Percentiles rank a stretch among this genome's conserved stretches.
phyloP scores from a whole-genome alignment of 1,284 basidiomycete genomes.

The Cutaneotrichosporon cutaneum region DNA sequence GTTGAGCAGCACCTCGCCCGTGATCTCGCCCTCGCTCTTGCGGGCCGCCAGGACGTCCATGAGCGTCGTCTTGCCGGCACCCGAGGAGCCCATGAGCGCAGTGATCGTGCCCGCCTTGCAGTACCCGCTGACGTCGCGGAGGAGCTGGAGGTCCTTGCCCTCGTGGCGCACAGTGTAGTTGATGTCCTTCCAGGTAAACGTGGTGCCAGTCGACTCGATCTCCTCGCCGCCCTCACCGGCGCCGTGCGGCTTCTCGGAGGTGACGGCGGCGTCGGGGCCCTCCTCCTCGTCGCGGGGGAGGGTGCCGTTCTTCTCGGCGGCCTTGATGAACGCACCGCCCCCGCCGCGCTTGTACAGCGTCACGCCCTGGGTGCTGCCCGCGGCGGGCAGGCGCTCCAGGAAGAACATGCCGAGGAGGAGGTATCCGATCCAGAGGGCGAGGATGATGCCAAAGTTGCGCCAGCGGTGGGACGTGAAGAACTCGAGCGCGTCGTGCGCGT shows the following conservation, averaged over 20 bases:
- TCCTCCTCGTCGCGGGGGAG: slow-evolving; percentile 35
- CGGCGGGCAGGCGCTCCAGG: slow-evolving; percentile 33
- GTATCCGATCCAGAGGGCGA: slow-evolving; percentile 45
- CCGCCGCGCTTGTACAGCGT: slow-evolving; percentile 42
- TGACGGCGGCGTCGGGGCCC: slow-evolving; percentile 12
- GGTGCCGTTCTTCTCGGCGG: slow-evolving; percentile 26
- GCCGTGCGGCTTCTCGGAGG: slow-evolving; percentile 12
- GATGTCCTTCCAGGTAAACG: slow-evolving; percentile 55
- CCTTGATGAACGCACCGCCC: slow-evolving; percentile 14
- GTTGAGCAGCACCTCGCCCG: slow-evolving; percentile 55
- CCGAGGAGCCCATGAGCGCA: slow-evolving; percentile 55
- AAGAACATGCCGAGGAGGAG: slow-evolving; percentile 22
- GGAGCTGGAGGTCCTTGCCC: slow-evolving; percentile 48
- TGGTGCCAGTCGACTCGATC: slow-evolving; percentile 10
- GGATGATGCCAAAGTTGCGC: slow-evolving; percentile 56
- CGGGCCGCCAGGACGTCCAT: slow-evolving; percentile 56
- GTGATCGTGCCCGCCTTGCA: slow-evolving; percentile 57
- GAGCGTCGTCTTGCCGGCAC: slow-evolving; percentile 54
- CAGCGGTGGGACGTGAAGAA: slow-evolving; percentile 52
- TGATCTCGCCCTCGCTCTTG: slow-evolving; percentile 45
- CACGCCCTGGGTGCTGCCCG: slow-evolving; percentile 40
- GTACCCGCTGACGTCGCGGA: slow-evolving; percentile 57
- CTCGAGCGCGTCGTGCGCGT: slow-evolving; percentile 45
- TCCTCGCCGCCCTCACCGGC: background rate
- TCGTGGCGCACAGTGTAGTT: slow-evolving; percentile 54